Evolutionary conservation across 148 eudicot genomes (phyloP).

Genomic region (Vaccinium macrocarpon): DNA sequence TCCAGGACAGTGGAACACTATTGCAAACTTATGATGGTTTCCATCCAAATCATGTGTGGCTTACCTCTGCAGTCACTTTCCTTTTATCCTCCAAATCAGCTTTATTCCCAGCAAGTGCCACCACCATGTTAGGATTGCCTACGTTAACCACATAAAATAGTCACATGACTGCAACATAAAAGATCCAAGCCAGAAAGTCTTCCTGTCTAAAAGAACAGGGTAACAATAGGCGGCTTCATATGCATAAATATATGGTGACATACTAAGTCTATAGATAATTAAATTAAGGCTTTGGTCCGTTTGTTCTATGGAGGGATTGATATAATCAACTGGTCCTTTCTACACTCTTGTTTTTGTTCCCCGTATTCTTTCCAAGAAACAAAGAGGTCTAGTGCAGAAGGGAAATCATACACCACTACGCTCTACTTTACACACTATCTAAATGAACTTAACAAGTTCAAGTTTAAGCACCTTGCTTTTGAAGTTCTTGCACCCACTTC

Average conservation of each 20-base stretch:
- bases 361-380: neutral
- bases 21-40: neutral
- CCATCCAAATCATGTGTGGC: constrained; percentile 9
- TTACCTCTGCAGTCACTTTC: constrained; percentile 78
- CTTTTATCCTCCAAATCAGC: constrained; percentile 85
- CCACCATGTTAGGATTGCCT: constrained; percentile 96
- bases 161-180: neutral
- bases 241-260: neutral
- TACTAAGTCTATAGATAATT: neutral
- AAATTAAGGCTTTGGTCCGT: neutral
- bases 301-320: neutral
- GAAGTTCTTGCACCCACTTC: constrained; percentile 98
- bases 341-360: neutral
- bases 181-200: neutral
- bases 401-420: neutral
- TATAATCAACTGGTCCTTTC: neutral
- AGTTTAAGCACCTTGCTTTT: constrained; percentile 77
- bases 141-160: constrained; percentile 18
- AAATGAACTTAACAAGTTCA: neutral
- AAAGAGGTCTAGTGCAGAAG: neutral
- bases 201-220: constrained; percentile 1
- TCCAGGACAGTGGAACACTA: neutral
- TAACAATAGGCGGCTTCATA: neutral
- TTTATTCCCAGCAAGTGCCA: constrained; percentile 98
- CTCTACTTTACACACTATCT: neutral